Evolutionary conservation across 2,329 filamentous ascomycete species (phyloP).

Genomic region (Scleromitrula shiraiana): DNA sequence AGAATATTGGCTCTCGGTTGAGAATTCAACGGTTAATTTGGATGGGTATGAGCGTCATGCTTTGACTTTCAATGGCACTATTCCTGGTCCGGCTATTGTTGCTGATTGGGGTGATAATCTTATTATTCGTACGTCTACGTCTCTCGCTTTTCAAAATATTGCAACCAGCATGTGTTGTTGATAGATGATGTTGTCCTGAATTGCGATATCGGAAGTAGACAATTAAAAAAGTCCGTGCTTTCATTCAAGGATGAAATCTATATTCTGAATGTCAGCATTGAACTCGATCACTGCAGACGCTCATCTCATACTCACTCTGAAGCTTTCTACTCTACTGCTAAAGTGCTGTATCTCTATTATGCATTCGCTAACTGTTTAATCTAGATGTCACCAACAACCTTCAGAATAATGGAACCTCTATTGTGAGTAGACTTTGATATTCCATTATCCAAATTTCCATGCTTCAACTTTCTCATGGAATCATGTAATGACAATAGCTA

Average conservation of each 20-base stretch:
- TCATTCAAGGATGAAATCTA: no score
- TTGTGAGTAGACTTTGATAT: slow-evolving; percentile 18
- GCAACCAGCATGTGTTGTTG: no score
- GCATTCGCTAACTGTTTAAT: not conserved
- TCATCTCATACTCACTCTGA: not conserved
- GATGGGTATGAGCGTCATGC: slow-evolving; percentile 46
- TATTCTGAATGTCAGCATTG: no score
- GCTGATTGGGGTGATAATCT: slow-evolving; percentile 29
- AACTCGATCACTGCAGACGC: no score
- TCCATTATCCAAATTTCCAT: not conserved
- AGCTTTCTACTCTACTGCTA: no score
- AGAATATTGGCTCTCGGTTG: slow-evolving; percentile 24
- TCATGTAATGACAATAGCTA: no score
- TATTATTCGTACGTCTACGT: slow-evolving; percentile 22
- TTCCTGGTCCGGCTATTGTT: slow-evolving; percentile 34
- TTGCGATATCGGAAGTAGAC: no score
- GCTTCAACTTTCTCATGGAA: no score
- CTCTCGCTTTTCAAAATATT: not conserved
- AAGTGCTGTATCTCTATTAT: not conserved
- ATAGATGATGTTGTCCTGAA: no score
- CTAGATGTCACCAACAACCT: slow-evolving; percentile 30
- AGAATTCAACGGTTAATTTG: slow-evolving; percentile 26
- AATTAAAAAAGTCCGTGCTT: no score
- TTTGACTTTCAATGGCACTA: slow-evolving; percentile 33
- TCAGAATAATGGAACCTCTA: slow-evolving; percentile 37